These are phyloP conservation scores for Phlebiopsis gigantea DNA, from an alignment of 768 basidiomycete genomes.

Conservation along the genomic window DNA sequence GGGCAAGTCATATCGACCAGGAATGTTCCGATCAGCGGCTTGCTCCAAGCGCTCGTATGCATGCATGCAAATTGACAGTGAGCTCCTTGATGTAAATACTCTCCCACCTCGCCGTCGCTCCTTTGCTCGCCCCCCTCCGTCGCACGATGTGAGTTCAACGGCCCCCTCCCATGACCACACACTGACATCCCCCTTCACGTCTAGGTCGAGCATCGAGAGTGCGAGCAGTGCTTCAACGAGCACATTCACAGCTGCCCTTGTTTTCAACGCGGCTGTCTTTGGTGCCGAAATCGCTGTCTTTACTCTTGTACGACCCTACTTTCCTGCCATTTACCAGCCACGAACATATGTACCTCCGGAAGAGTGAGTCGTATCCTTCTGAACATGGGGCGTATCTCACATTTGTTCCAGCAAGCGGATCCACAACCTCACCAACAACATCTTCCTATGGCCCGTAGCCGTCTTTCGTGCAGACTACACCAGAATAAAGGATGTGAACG, in stretches of 20 bases:
- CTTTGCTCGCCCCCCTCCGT: not conserved
- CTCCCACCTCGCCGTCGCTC: not conserved
- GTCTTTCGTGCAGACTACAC: conserved; percentile 59
- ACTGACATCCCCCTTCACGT: not conserved
- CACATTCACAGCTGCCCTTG: conserved; percentile 81
- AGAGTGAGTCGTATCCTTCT: conserved; percentile 38
- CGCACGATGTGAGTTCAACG: not conserved
- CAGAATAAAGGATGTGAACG: conserved; percentile 63
- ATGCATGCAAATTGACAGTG: not conserved
- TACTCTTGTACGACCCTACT: conserved; percentile 78
- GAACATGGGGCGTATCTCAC: too few relatives aligned
- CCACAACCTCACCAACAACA: conserved; percentile 42
- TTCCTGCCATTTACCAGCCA: conserved; percentile 88
- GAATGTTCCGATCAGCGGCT: not conserved
- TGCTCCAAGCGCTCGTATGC: conserved; percentile 2
- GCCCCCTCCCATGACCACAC: not conserved
- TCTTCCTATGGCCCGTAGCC: conserved; percentile 63
- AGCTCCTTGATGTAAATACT: too few relatives aligned
- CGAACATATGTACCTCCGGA: conserved; percentile 59
- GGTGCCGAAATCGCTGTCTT: conserved; percentile 68
- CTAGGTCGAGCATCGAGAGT: conserved; percentile 29
- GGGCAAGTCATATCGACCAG: not conserved
- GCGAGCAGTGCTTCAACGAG: conserved; percentile 62
- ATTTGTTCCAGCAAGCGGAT: conserved; percentile 47
- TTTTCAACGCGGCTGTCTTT: conserved; percentile 75